These are phyloP conservation scores for Cercospora citrullina DNA, from an alignment of 2,329 filamentous ascomycete genomes.

Conservation along the genomic window DNA sequence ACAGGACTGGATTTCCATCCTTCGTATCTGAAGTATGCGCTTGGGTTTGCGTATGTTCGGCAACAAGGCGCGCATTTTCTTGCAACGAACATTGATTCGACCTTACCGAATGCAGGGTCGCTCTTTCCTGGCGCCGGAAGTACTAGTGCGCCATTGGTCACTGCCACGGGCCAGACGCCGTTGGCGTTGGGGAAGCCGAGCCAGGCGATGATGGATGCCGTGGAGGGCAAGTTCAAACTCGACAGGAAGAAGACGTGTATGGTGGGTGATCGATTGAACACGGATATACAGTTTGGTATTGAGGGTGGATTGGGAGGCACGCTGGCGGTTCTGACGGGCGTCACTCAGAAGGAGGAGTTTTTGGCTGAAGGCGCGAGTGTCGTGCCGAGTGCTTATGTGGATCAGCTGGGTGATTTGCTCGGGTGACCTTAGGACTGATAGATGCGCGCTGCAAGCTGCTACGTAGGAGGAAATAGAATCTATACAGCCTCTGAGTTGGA, in stretches of 20 bases:
- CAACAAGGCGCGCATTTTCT: constrained; percentile 76
- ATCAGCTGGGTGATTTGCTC: constrained; percentile 76
- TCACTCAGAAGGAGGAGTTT: constrained; percentile 82
- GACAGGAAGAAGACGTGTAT: constrained; percentile 85
- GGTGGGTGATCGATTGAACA: constrained; percentile 91
- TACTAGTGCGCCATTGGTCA: constrained; percentile 72
- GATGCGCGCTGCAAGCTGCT: neutral
- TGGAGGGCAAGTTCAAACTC: constrained; percentile 92
- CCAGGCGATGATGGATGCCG: constrained; percentile 98
- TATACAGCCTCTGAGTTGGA: neutral
- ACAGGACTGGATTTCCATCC: constrained; percentile 90
- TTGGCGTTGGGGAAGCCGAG: constrained; percentile 88
- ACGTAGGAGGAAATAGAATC: neutral
- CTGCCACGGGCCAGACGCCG: constrained; percentile 63
- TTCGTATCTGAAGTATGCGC: constrained; percentile 88
- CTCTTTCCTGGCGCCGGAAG: constrained; percentile 92
- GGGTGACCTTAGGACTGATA: constrained; percentile 20
- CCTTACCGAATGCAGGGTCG: constrained; percentile 75
- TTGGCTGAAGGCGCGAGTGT: constrained; percentile 66
- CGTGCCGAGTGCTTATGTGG: constrained; percentile 79
- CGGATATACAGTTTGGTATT: constrained; percentile 93
- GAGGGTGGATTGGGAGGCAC: constrained; percentile 90
- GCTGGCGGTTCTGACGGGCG: constrained; percentile 85
- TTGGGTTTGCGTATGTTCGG: constrained; percentile 82
- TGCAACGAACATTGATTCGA: constrained; percentile 90